phyloP scores from a whole-genome alignment of 2,329 filamentous ascomycete genomes.

The Verticillium isaacii region DNA sequence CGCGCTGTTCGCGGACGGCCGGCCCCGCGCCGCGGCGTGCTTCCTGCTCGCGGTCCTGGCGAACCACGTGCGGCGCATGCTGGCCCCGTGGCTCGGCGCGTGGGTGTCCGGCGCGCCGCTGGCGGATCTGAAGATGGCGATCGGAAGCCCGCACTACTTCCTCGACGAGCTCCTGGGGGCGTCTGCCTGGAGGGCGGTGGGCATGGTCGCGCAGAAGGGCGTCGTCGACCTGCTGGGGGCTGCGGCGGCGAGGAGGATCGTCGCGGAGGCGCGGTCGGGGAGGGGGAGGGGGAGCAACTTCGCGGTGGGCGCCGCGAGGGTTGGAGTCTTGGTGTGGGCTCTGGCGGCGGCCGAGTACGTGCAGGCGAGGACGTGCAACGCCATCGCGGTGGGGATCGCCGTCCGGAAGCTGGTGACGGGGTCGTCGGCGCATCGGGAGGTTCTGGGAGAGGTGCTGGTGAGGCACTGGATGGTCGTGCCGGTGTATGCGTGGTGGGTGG shows the following conservation, averaged over 20 bases:
- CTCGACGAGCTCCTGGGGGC: conserved; percentile 19
- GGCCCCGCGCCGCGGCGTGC: conserved; percentile 17
- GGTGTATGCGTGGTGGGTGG: neutral
- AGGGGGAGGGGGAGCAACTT: neutral
- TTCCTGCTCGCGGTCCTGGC: conserved; percentile 28
- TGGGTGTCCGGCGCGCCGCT: conserved; percentile 24
- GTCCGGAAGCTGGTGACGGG: conserved; percentile 13
- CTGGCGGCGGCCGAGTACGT: conserved; percentile 23
- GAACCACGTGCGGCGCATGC: conserved; percentile 32
- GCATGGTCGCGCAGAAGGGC: conserved; percentile 13
- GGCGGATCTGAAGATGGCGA: conserved; percentile 29
- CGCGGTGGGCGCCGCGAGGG: conserved; percentile 2
- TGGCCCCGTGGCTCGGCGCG: conserved; percentile 22
- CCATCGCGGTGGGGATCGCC: conserved; percentile 20
- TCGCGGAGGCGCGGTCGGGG: neutral
- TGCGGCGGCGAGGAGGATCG: neutral
- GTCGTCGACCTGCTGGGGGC: conserved; percentile 12
- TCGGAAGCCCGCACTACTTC: conserved; percentile 28
- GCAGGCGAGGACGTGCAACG: conserved; percentile 21
- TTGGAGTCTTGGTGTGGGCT: conserved; percentile 12
- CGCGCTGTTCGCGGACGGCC: conserved; percentile 12
- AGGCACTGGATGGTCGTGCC: neutral
- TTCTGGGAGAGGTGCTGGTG: neutral
- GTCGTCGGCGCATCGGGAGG: conserved; percentile 1
- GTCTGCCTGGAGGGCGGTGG: conserved; percentile 9